These are phyloP conservation scores for Lentinula edodes DNA, from an alignment of 768 basidiomycete genomes.

Conservation along the genomic window DNA sequence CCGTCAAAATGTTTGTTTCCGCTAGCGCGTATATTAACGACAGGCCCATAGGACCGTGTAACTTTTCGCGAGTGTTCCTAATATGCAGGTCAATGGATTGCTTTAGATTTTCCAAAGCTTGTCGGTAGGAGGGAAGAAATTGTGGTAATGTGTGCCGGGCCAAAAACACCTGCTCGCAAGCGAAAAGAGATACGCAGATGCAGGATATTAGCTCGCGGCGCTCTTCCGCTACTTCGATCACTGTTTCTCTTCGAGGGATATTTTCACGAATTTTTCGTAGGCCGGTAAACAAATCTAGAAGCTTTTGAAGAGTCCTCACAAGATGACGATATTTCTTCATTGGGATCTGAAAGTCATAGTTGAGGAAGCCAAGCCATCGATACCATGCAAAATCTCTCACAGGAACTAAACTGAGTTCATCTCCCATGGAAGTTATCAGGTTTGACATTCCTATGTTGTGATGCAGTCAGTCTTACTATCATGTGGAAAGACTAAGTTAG, in stretches of 20 bases:
- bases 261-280: slow-evolving; percentile 42
- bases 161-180: slow-evolving; percentile 42
- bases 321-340: slow-evolving; percentile 35
- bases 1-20: slow-evolving; percentile 34
- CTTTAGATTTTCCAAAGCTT: slow-evolving; percentile 31
- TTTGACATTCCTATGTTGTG: slow-evolving; percentile 20
- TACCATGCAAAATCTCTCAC: slow-evolving; percentile 19
- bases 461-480: neutral
- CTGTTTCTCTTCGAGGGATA: slow-evolving; percentile 38
- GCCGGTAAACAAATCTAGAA: slow-evolving; percentile 38
- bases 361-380: neutral
- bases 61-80: slow-evolving; percentile 6
- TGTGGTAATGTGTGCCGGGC: slow-evolving; percentile 43
- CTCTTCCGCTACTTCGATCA: slow-evolving; percentile 29
- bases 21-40: slow-evolving; percentile 36
- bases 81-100: slow-evolving; percentile 28
- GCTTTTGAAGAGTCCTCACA: slow-evolving; percentile 29
- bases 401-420: slow-evolving; percentile 43
- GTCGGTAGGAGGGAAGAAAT: slow-evolving; percentile 40
- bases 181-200: slow-evolving; percentile 42
- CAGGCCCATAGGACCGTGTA: slow-evolving; percentile 26
- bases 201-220: slow-evolving; percentile 42
- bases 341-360: slow-evolving; percentile 28
- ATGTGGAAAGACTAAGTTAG: neutral
- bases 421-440: slow-evolving; percentile 35